Conservation (phyloP, 2,329 filamentous ascomycete genomes). For the Aspergillus aculeatinus region DNA sequence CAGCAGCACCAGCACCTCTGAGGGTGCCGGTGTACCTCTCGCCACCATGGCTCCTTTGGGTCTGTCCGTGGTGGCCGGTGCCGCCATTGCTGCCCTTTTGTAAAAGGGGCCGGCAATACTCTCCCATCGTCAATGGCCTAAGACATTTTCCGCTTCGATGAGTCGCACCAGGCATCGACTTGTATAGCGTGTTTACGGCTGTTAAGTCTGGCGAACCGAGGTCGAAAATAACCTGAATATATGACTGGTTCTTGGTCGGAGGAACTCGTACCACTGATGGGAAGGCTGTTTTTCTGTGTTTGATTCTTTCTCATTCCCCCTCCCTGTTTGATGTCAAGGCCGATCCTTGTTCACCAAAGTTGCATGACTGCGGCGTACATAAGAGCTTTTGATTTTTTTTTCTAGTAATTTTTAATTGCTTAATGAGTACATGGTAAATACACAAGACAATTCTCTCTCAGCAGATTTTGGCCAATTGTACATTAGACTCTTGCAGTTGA, state of each 20-base stretch:
- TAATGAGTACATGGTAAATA: constrained; percentile 18
- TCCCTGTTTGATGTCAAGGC: constrained; percentile 1
- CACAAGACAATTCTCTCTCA: background rate
- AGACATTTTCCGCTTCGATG: background rate
- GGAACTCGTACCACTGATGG: constrained; percentile 18
- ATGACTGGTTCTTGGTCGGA: constrained; percentile 6
- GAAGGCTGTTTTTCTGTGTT: constrained; percentile 8
- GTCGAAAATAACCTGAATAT: constrained; percentile 4
- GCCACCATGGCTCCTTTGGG: constrained; percentile 39
- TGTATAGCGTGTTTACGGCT: background rate
- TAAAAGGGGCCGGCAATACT: constrained; percentile 25
- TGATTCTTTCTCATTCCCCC: constrained; percentile 3
- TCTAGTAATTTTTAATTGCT: constrained; percentile 13
- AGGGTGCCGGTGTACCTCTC: constrained; percentile 34
- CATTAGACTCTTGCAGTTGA: background rate
- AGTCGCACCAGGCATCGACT: background rate
- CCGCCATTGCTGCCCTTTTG: constrained; percentile 44
- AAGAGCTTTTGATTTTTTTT: constrained; percentile 11
- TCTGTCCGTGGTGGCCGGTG: constrained; percentile 43
- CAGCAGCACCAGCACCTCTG: constrained; percentile 22
- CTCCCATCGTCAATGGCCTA: background rate
- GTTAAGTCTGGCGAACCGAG: background rate
- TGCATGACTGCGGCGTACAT: constrained; percentile 18
- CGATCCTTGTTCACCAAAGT: constrained; percentile 17
- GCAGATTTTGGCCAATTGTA: background rate